Percentiles rank a stretch among this genome's conserved stretches.
Evolutionary conservation across 768 basidiomycete species (phyloP).

Genomic region (Amanita phalloides): DNA sequence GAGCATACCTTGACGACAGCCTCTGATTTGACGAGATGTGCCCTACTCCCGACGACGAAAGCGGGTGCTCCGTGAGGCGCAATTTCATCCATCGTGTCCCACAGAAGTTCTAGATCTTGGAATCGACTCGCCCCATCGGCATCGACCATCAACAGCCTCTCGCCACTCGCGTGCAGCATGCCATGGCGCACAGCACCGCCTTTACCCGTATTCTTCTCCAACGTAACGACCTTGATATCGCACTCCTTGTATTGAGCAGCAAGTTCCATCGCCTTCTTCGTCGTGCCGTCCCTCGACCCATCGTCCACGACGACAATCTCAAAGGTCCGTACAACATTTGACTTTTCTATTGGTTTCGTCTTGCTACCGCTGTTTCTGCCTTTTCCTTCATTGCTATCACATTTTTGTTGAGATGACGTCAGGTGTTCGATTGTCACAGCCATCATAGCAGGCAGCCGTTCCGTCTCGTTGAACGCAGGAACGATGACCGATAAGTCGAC

Average conservation of each 20-base stretch:
- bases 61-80: conserved; percentile 38
- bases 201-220: conserved; percentile 81
- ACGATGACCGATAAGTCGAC: conserved; percentile 76
- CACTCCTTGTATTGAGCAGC: conserved; percentile 41
- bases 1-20: conserved; percentile 80
- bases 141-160: conserved; percentile 81
- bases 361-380: not conserved
- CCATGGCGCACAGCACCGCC: conserved; percentile 92
- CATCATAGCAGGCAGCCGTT: conserved; percentile 82
- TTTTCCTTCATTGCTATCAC: conserved; percentile 8
- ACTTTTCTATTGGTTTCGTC: not conserved
- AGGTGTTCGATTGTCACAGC: conserved; percentile 62
- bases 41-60: conserved; percentile 80
- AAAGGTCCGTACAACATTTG: conserved; percentile 32
- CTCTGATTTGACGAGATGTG: conserved; percentile 86
- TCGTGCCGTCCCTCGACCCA: conserved; percentile 73
- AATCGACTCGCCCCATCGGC: conserved; percentile 92
- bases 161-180: conserved; percentile 72
- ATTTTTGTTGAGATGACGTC: conserved; percentile 17
- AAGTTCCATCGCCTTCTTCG: conserved; percentile 49
- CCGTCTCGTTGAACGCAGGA: conserved; percentile 86
- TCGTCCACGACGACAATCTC: conserved; percentile 90
- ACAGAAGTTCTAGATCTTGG: conserved; percentile 70
- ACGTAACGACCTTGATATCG: conserved; percentile 68
- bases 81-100: conserved; percentile 60